Percentiles rank a stretch among this genome's conserved stretches.
Conservation (phyloP, 768 basidiomycete genomes). For the Psilocybe subaeruginosa region DNA sequence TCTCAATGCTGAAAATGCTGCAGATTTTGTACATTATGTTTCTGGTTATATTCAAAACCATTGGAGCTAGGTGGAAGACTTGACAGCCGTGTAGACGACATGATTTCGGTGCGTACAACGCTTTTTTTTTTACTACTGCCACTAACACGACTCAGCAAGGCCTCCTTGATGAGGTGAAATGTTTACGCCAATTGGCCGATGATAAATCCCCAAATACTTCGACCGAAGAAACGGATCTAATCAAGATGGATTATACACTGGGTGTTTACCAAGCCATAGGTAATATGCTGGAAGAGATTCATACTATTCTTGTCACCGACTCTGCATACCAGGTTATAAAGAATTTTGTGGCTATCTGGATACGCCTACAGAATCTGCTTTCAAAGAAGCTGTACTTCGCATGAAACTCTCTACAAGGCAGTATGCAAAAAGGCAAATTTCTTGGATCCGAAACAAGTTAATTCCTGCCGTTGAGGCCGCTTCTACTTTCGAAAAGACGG, state of each 20-base stretch:
- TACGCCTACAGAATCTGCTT: conserved; percentile 41
- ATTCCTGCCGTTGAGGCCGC: conserved; percentile 68
- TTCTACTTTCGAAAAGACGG: conserved; percentile 35
- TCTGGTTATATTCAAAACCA: conserved; percentile 88
- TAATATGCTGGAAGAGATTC: conserved; percentile 24
- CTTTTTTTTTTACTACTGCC: not conserved
- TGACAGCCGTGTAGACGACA: conserved; percentile 81
- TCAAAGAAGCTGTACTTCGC: conserved; percentile 61
- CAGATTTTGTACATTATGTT: conserved; percentile 84
- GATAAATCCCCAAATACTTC: not conserved
- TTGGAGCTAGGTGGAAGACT: conserved; percentile 66
- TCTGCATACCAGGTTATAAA: conserved; percentile 70
- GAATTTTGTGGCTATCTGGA: conserved; percentile 79
- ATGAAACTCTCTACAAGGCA: conserved; percentile 90
- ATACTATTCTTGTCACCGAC: not conserved
- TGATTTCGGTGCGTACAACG: conserved; percentile 69
- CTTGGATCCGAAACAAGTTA: conserved; percentile 92
- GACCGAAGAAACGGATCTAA: not conserved
- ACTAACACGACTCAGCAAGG: conserved; percentile 54
- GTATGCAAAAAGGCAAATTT: conserved; percentile 90
- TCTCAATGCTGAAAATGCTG: not conserved
- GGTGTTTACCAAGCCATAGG: conserved; percentile 97
- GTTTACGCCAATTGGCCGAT: conserved; percentile 43
- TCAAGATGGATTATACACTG: conserved; percentile 61
- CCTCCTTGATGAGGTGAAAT: conserved; percentile 76